These are phyloP conservation scores for Ambrosia hybrid DNA, from an alignment of 140 eudicot species.

Conservation along the genomic window DNA sequence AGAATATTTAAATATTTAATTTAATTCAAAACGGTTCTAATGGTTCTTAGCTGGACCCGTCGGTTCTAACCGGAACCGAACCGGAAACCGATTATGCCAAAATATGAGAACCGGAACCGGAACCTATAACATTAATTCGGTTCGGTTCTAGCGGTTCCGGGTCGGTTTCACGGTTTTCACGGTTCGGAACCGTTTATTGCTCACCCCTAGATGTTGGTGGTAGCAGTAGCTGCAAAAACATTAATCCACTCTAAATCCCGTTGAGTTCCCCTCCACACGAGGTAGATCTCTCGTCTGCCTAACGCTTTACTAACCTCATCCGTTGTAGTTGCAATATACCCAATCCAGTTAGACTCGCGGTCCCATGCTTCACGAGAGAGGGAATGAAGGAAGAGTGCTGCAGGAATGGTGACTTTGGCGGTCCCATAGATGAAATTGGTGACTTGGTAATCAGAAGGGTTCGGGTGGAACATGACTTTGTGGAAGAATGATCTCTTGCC, in stretches of 20 bases:
- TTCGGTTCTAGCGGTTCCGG: too few species aligned
- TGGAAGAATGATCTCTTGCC: slow-evolving; percentile 62
- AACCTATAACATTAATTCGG: too few species aligned
- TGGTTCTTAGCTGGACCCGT: too few species aligned
- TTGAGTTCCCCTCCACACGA: slow-evolving; percentile 76
- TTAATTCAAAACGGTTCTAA: too few species aligned
- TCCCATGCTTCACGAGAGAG: slow-evolving; percentile 84
- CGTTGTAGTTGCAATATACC: slow-evolving; percentile 67
- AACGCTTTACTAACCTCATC: slow-evolving; percentile 44
- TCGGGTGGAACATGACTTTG: slow-evolving; percentile 58
- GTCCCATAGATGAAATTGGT: slow-evolving; percentile 70
- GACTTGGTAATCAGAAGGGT: slow-evolving; percentile 53
- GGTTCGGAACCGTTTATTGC: too few species aligned
- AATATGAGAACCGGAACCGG: too few species aligned
- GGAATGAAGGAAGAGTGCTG: slow-evolving; percentile 66
- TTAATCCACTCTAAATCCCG: slow-evolving; percentile 76
- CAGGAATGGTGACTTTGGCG: slow-evolving; percentile 45
- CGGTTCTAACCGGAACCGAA: too few species aligned
- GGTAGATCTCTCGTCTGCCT: slow-evolving; percentile 81
- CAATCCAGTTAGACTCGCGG: slow-evolving; percentile 85
- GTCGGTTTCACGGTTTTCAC: too few species aligned
- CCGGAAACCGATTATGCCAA: too few species aligned
- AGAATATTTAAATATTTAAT: too few species aligned
- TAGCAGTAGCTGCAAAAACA: slow-evolving; percentile 60
- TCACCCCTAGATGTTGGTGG: too few species aligned